phyloP scores from a whole-genome alignment of 73 alveolate species.

The Tetrahymena thermophila region DNA sequence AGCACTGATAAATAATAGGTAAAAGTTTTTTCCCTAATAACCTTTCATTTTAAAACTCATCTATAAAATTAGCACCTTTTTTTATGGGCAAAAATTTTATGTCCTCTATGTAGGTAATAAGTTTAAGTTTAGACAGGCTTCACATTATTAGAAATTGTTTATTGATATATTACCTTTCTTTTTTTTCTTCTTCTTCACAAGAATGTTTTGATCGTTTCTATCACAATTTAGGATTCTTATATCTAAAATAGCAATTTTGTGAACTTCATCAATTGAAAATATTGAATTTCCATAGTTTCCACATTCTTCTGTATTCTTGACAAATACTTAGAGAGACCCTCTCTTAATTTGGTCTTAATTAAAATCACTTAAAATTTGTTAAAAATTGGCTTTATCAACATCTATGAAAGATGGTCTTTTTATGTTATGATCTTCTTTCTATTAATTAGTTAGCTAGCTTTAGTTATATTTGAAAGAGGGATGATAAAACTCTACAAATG shows the following conservation, averaged over 20 bases:
- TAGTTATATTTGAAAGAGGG: constrained; percentile 60
- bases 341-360: constrained; percentile 48
- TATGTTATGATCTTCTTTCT: constrained; percentile 37
- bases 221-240: constrained; percentile 89
- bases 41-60: too few species aligned
- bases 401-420: constrained; percentile 44
- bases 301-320: constrained; percentile 76
- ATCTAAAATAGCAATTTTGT: constrained; percentile 91
- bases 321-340: constrained; percentile 87
- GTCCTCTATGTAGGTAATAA: too few species aligned
- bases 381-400: background rate
- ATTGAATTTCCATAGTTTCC: constrained; percentile 81
- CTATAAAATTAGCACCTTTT: too few species aligned
- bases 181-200: constrained; percentile 68
- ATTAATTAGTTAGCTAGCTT: constrained; percentile 11
- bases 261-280: constrained; percentile 83
- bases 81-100: too few species aligned
- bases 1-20: too few species aligned
- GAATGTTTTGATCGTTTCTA: constrained; percentile 92
- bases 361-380: constrained; percentile 1
- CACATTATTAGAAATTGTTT: too few species aligned
- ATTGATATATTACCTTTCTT: constrained; percentile 4
- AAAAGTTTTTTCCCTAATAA: too few species aligned
- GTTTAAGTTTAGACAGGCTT: too few species aligned
- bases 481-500: constrained; percentile 91